Evolutionary conservation across 2,329 filamentous ascomycete genomes (phyloP).

Genomic region (Hypoxylon sp.): DNA sequence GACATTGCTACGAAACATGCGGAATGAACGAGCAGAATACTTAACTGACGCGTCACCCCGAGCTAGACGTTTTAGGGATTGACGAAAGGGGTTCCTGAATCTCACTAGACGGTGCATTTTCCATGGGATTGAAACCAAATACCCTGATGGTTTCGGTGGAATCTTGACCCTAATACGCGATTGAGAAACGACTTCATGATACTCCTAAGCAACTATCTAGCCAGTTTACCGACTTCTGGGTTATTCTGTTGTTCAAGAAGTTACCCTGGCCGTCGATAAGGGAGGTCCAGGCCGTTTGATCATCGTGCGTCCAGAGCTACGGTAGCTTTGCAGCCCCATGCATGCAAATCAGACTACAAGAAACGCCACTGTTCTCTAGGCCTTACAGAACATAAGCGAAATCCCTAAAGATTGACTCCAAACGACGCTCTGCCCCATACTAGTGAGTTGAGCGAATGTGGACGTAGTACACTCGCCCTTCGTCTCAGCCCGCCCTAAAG

Average conservation of each 20-base stretch:
- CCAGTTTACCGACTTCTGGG: background rate
- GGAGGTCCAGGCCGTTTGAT: background rate
- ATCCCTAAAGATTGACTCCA: background rate
- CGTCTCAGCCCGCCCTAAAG: background rate
- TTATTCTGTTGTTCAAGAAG: background rate
- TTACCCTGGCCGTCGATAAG: background rate
- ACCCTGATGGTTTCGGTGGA: background rate
- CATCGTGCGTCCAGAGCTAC: background rate
- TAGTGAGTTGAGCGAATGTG: background rate
- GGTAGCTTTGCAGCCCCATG: background rate
- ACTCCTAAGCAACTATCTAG: slow-evolving; percentile 2
- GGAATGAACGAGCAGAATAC: background rate
- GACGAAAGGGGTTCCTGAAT: slow-evolving; percentile 6
- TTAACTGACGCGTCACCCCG: slow-evolving; percentile 14
- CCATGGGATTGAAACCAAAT: slow-evolving; percentile 12
- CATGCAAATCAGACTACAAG: background rate
- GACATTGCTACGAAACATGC: background rate
- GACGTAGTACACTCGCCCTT: background rate
- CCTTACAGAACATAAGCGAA: background rate
- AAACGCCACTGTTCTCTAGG: background rate
- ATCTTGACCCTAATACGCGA: background rate
- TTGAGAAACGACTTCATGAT: slow-evolving; percentile 8
- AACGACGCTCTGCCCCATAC: background rate
- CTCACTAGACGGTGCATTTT: background rate
- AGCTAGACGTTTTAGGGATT: background rate